Percentiles rank a stretch among this genome's conserved stretches.
phyloP scores from a whole-genome alignment of 768 basidiomycete species.

The Trametopsis cervina region DNA sequence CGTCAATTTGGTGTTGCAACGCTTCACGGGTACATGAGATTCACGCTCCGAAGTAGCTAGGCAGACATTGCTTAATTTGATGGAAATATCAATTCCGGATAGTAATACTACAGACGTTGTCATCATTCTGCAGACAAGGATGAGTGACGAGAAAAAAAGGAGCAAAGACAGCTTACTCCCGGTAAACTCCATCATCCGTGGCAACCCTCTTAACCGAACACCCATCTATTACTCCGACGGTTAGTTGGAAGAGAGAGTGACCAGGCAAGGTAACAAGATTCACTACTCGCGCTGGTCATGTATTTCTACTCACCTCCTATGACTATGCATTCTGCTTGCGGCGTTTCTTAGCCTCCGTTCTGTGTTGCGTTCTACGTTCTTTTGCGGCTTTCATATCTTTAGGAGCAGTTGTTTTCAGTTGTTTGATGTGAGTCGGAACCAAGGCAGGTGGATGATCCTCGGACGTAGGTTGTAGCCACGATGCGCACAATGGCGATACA shows the following conservation, averaged over 20 bases:
- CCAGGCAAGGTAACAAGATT: no score
- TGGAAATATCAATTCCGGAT: background rate
- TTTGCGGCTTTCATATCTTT: constrained; percentile 73
- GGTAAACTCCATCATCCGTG: no score
- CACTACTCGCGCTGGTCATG: no score
- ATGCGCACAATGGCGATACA: constrained; percentile 51
- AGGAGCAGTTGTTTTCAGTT: constrained; percentile 70
- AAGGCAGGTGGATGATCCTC: constrained; percentile 24
- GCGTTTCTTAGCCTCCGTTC: constrained; percentile 38
- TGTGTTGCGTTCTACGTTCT: constrained; percentile 44
- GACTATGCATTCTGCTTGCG: background rate
- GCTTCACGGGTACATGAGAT: background rate
- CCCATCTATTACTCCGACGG: no score
- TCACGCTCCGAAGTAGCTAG: background rate
- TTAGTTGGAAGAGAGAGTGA: no score
- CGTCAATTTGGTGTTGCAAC: background rate
- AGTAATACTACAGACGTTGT: background rate
- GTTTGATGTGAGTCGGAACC: constrained; percentile 76
- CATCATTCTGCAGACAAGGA: background rate
- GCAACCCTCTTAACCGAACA: no score
- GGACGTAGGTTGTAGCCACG: constrained; percentile 44
- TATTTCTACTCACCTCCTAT: no score
- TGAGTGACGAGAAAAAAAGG: no score
- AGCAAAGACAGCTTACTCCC: no score
- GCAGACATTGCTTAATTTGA: background rate